Base-by-base conservation (phyloP, 2,329 filamentous ascomycete genomes). In the Cladobotryum mycophilum region DNA sequence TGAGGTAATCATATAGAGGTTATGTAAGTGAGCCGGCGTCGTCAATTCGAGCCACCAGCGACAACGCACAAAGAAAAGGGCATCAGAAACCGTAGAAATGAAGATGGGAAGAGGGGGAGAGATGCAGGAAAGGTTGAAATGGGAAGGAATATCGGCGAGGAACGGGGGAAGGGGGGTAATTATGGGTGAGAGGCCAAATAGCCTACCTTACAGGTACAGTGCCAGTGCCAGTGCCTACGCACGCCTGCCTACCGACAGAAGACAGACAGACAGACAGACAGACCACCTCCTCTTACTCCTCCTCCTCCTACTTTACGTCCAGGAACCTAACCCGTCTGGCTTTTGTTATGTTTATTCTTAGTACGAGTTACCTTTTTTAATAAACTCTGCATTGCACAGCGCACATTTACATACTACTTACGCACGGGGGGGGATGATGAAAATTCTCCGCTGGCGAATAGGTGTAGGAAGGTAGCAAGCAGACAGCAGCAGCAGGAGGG, bases 91-190 rank as follows among this genome's bases (percentile, higher is more conserved):
- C 51, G 48, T 45, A 42, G 18, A 41, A 53, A 51, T 25, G 15
- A 45, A 36, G 42, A 38, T 37, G 44, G 15, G 41, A 49, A 49
- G 20, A 57, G 53, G 56, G 54, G 52, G 33, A 38, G 53, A 53
- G 45, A 47, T 40, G 50, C 50, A 53, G 48, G 51, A 59, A 55
- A 61, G 53, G 54, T 53, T 56, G 45, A 53, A 60, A 63, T 60
- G 54, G 52, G 54, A 57, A 57, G 52, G 59, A 61, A 63, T 58
- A 56, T 53, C 56, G 60, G 59, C 54, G 62, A 59, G 57, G 59
- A 61, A 49, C 63, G 59, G 64, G 64, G 66, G 64, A 59, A 62
- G 61, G 61, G 63, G 63, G 63, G 64, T 62, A 67, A 64, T 64
- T 68, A 67, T 67, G 64, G 64, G 66, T 47, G 42, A 50, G 43